Conservation (phyloP, 2,329 filamentous ascomycete genomes). For the Aspergillus terreus region DNA sequence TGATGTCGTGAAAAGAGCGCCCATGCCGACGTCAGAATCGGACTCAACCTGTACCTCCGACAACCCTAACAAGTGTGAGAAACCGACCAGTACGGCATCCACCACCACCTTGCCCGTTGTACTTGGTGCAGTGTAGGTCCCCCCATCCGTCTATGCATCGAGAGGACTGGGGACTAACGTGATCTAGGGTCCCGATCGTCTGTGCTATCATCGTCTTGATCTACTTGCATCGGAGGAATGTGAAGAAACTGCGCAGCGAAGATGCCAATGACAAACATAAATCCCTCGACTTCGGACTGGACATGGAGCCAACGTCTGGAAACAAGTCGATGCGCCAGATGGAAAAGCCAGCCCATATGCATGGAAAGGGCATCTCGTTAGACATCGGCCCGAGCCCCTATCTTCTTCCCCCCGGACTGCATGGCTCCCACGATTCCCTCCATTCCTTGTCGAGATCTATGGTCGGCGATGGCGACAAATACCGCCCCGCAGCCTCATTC, state of each 20-base stretch:
- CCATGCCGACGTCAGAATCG: conserved; percentile 13
- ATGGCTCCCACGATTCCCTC: conserved; percentile 79
- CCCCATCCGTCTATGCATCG: background rate
- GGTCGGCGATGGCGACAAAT: conserved; percentile 76
- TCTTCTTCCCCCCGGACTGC: conserved; percentile 78
- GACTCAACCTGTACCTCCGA: conserved; percentile 20
- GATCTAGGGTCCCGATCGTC: conserved; percentile 68
- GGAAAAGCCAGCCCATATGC: conserved; percentile 40
- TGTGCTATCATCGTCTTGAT: conserved; percentile 64
- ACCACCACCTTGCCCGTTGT: conserved; percentile 64
- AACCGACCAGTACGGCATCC: conserved; percentile 50
- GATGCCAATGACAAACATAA: conserved; percentile 84
- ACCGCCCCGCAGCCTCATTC: conserved; percentile 62
- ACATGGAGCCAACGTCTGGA: conserved; percentile 39
- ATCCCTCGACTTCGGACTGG: conserved; percentile 88
- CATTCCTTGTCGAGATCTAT: conserved; percentile 78
- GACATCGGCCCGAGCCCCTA: conserved; percentile 73
- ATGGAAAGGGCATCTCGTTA: conserved; percentile 53
- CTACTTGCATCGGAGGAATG: conserved; percentile 74
- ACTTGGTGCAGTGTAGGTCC: conserved; percentile 65
- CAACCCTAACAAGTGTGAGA: conserved; percentile 51
- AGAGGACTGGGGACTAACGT: conserved; percentile 1
- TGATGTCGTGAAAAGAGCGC: conserved; percentile 26
- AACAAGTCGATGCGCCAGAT: conserved; percentile 55
- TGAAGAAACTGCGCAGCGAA: conserved; percentile 68